These are phyloP conservation scores for Chaetomium sp. DNA, from an alignment of 2,329 filamentous ascomycete species.

Conservation along the genomic window DNA sequence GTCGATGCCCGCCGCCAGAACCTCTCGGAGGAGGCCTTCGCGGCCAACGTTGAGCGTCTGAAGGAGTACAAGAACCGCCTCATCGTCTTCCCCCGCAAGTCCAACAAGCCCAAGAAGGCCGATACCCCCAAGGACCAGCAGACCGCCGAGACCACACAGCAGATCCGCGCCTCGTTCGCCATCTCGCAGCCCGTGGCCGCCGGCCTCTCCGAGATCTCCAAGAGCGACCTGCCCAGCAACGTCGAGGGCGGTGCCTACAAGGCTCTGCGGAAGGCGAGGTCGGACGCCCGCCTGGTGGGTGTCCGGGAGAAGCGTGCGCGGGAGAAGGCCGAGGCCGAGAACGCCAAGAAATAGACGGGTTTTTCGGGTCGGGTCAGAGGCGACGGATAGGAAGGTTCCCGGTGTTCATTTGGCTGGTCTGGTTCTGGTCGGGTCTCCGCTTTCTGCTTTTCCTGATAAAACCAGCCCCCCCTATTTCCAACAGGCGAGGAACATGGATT, in stretches of 20 bases:
- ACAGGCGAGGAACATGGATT: slow-evolving; percentile 21
- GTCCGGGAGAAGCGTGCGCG: slow-evolving; percentile 87
- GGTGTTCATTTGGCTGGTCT: slow-evolving; percentile 28
- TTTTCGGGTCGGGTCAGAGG: slow-evolving; percentile 10
- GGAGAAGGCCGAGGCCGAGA: slow-evolving; percentile 78
- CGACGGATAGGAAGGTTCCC: slow-evolving; percentile 22
- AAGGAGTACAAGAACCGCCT: slow-evolving; percentile 95
- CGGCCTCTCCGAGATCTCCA: slow-evolving; percentile 69
- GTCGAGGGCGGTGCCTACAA: slow-evolving; percentile 79
- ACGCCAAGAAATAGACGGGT: slow-evolving; percentile 72
- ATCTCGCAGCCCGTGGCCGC: slow-evolving; percentile 53
- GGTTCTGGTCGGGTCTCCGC: slow-evolving; percentile 21
- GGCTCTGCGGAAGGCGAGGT: slow-evolving; percentile 76
- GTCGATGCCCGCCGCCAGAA: slow-evolving; percentile 97
- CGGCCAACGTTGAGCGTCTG: slow-evolving; percentile 92
- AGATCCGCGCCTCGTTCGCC: slow-evolving; percentile 52
- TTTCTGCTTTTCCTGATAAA: slow-evolving; percentile 27
- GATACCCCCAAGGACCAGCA: slow-evolving; percentile 61
- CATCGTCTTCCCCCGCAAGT: slow-evolving; percentile 95
- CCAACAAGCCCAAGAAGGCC: slow-evolving; percentile 88
- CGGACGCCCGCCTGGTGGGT: slow-evolving; percentile 74
- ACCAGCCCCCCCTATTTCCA: background rate
- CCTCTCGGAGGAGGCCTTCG: slow-evolving; percentile 90
- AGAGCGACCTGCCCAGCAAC: slow-evolving; percentile 69
- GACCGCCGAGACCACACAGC: slow-evolving; percentile 62